Percentiles rank a stretch among this genome's conserved stretches.
Conservation (phyloP, 441 rosid genomes). For the Francoa sonchifolia region DNA sequence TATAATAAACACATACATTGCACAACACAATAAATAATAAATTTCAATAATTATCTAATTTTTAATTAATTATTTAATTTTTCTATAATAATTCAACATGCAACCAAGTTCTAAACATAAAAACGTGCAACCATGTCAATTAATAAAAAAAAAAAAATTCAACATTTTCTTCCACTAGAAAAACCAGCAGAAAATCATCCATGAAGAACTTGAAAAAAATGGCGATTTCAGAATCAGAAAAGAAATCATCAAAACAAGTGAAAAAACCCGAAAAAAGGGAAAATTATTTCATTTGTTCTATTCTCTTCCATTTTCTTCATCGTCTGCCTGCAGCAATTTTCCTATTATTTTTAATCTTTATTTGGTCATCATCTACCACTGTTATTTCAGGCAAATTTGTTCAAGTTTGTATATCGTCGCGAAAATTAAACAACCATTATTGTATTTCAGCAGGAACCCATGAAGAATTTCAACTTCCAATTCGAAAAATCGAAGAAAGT, state of each 20-base stretch:
- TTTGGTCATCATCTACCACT: constrained; percentile 73
- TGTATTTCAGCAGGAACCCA: constrained; percentile 76
- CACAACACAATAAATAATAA: too few species aligned
- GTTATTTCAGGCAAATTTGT: constrained; percentile 52
- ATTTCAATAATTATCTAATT: too few species aligned
- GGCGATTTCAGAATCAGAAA: constrained; percentile 44
- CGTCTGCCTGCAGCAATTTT: constrained; percentile 35
- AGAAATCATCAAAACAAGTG: constrained; percentile 27
- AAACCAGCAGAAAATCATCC: background rate
- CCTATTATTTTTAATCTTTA: constrained; percentile 31
- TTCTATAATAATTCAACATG: too few species aligned
- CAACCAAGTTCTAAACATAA: background rate
- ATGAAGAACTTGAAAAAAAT: constrained; percentile 13
- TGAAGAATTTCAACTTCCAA: constrained; percentile 9
- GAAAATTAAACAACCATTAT: constrained; percentile 61
- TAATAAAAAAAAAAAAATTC: background rate
- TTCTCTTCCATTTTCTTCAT: constrained; percentile 24
- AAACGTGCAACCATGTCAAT: background rate
- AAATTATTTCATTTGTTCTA: constrained; percentile 13
- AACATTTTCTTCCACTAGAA: background rate
- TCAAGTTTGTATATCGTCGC: constrained; percentile 61
- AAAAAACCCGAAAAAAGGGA: constrained; percentile 12
- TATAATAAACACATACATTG: too few species aligned
- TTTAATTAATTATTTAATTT: too few species aligned
- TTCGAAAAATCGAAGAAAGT: constrained; percentile 6